Base-by-base conservation (phyloP, 2,329 filamentous ascomycete genomes). In the Elsinoe fawcettii region DNA sequence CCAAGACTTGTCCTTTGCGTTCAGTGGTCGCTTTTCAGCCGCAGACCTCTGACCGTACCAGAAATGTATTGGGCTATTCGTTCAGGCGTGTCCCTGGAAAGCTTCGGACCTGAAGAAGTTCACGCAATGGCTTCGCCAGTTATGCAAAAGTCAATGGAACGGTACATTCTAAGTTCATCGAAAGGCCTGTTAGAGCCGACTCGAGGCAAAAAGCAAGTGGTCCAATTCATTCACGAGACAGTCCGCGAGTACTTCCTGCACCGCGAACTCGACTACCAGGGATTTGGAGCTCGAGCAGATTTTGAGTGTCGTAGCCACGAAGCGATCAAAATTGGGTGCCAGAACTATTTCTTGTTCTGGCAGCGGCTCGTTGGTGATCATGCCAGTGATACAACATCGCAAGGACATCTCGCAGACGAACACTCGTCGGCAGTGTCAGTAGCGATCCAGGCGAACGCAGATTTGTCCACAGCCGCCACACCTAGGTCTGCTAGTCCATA, bases 1-100 rank as follows among this genome's bases (percentile, higher is more conserved):
- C 5, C 22, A 20, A 18, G 43, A 30, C 60, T 83, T 0, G 56
- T 73, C 0, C 60, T 79, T 0, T 80, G 74, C 27, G 59, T 84
- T 0, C 73, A 77, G 16, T 84, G 77, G 76, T 68, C 85, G 0
- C 67, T 84, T 0, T 83, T 74, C 22, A 71, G 81, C 0, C 68
- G 64, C 6, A 61, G 66, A 0, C 76, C 80, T 0, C 57, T 83
- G 0, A 68, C 44, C 0, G 73, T 67, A 0, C 60, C 70, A 0
- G 73, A 83, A 60, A 68, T 80, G 0, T 80, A 77, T 60, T 72
- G 70, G 66, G 73, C 75, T 47, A 58, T 77, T 9, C 55, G 68
- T 44, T 61, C 68, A 25, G 69, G 69, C 11, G 36, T n/a, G 2
- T n/a, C 14, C 3, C 30, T 53, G n/a, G 27, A 14, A 18, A 25